Evolutionary conservation across 2,329 filamentous ascomycete species (phyloP), one percentile per base, ranked within the genome.

Genomic region (Periconia digitata): DNA sequence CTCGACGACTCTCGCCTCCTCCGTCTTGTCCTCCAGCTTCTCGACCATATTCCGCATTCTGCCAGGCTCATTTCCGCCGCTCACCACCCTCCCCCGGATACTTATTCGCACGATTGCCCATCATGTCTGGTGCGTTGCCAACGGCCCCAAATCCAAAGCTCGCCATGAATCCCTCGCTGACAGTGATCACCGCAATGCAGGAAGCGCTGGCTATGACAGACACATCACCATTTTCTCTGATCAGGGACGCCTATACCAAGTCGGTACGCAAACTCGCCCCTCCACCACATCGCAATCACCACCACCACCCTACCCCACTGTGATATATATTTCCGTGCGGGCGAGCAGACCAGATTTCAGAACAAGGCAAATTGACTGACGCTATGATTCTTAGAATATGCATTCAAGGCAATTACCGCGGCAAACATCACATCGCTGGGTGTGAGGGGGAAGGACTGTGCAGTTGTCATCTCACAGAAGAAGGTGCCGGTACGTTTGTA

Each of bases 221-320:
- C 94, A 99, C 78, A 99, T 99, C 70, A 99, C 94, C 72, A 97
- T 99, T 82, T 99, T 99, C 80, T 96, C 94, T 54, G 94, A 99
- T 75, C 92, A 96, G 78, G 94, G 94, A 70, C 86, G 94, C 73
- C 81, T 99, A 73, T 99, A 97, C 75, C 94, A 99, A 96, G 94
- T 99, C 75, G 94, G 94, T 97, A 83, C 70, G 91, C 45, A 53
- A 32, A 41, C 32, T n/a, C n/a, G 10, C 34, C 36, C 35, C 6
- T 41, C n/a, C 17, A 13, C 35, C 16, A 3, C 2, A 8, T 35
- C n/a, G n/a, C n/a, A n/a, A n/a, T n/a, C n/a, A n/a, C n/a, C n/a
- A n/a, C n/a, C n/a, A n/a, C n/a, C n/a, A n/a, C n/a, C n/a, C n/a
- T n/a, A n/a, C n/a, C n/a, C n/a, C n/a, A n/a, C n/a, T n/a, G n/a